A percentile compares a stretch with the other conserved stretches of the same genome.
Evolutionary conservation across 2,329 filamentous ascomycete species (phyloP).

Genomic region (Aspergillus sp.): DNA sequence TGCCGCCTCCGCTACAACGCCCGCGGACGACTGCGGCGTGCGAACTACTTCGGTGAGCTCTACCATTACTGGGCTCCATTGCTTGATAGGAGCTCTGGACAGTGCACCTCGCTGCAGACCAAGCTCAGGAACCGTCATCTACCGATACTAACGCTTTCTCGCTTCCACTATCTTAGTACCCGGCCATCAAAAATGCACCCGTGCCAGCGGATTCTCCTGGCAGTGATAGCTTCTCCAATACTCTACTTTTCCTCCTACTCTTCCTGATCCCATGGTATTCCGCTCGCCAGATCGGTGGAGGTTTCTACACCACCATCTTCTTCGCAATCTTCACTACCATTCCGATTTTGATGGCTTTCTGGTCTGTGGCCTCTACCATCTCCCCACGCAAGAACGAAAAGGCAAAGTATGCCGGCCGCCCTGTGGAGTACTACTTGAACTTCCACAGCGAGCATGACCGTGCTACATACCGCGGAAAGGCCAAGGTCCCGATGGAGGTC

Average conservation of each 20-base stretch:
- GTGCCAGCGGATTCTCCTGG: slow-evolving; percentile 86
- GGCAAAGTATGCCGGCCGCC: slow-evolving; percentile 78
- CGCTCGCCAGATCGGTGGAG: slow-evolving; percentile 79
- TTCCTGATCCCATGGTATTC: slow-evolving; percentile 73
- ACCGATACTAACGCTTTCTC: background rate
- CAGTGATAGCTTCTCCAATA: slow-evolving; percentile 84
- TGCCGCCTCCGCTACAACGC: slow-evolving; percentile 52
- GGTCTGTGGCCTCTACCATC: slow-evolving; percentile 75
- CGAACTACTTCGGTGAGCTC: slow-evolving; percentile 59
- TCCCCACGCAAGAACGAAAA: slow-evolving; percentile 93
- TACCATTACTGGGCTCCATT: background rate
- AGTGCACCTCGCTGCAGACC: background rate
- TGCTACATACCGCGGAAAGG: slow-evolving; percentile 49
- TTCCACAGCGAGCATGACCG: slow-evolving; percentile 49
- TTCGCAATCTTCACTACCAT: slow-evolving; percentile 75
- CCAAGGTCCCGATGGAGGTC: slow-evolving; percentile 64
- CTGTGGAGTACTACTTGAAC: slow-evolving; percentile 78
- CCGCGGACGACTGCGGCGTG: slow-evolving; percentile 59
- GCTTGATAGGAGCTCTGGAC: background rate
- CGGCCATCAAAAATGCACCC: slow-evolving; percentile 89
- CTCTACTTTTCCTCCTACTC: slow-evolving; percentile 69
- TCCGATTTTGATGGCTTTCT: slow-evolving; percentile 79
- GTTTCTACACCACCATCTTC: slow-evolving; percentile 84
- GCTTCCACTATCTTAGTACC: slow-evolving; percentile 58
- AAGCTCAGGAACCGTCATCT: background rate